Evolutionary conservation across 352 stramenopile species (phyloP).

Genomic region (Phytophthora melonis): DNA sequence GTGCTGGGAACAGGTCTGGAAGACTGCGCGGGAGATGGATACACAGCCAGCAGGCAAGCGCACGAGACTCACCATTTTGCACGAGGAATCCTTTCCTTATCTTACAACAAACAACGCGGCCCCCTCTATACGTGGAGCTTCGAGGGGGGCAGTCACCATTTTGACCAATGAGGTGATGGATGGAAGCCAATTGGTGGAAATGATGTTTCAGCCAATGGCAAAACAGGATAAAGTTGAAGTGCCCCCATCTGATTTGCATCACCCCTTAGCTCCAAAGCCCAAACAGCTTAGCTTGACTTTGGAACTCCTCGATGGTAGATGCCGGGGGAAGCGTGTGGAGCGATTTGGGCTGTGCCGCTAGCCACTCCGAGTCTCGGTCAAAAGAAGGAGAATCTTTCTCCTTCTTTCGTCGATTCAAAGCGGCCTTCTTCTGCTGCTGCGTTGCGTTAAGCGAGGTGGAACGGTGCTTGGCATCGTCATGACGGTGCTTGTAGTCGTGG

Average conservation of each 20-base stretch:
- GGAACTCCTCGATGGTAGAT: constrained; percentile 48
- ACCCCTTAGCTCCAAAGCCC: constrained; percentile 53
- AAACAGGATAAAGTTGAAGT: constrained; percentile 30
- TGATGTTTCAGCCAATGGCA: constrained; percentile 14
- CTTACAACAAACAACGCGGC: constrained; percentile 28
- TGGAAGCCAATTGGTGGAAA: constrained; percentile 23
- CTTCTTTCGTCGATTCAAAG: constrained; percentile 16
- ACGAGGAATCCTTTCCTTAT: constrained; percentile 46
- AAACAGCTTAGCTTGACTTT: constrained; percentile 48
- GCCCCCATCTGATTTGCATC: not conserved
- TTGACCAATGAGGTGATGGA: constrained; percentile 28
- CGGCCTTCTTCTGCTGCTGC: constrained; percentile 26
- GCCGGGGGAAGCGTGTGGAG: not conserved
- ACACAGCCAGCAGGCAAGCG: not conserved
- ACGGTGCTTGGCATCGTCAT: constrained; percentile 18
- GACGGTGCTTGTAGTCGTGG: not conserved
- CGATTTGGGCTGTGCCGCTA: constrained; percentile 17
- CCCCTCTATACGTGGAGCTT: constrained; percentile 48
- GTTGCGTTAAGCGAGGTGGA: constrained; percentile 5
- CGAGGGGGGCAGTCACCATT: constrained; percentile 8
- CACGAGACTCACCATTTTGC: constrained; percentile 37
- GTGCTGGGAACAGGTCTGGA: not conserved
- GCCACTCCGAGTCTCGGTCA: not conserved
- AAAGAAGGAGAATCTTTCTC: not conserved
- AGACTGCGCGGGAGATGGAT: not conserved